A percentile compares a stretch with the other conserved stretches of the same genome.
Conservation (phyloP, 495 filamentous ascomycete genomes). For the Penicillium paxilli region DNA sequence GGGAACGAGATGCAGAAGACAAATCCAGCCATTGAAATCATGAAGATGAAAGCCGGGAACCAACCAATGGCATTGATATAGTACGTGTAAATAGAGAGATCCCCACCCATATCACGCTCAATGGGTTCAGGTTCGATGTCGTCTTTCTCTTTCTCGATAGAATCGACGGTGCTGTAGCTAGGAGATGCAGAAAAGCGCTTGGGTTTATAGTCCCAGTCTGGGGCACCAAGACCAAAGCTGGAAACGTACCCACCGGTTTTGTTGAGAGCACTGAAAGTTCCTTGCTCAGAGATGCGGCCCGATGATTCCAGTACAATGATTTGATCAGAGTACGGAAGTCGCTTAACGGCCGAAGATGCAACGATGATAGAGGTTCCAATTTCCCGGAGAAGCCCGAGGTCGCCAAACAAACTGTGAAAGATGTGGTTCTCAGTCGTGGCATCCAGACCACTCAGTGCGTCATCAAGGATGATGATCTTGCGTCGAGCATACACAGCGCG, state of each 20-base stretch:
- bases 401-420: conserved; percentile 56
- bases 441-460: conserved; percentile 63
- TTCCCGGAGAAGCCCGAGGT: conserved; percentile 52
- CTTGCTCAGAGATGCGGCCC: conserved; percentile 51
- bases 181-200: conserved; percentile 23
- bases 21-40: conserved; percentile 41
- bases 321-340: conserved; percentile 51
- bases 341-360: conserved; percentile 49
- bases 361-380: conserved; percentile 52
- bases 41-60: conserved; percentile 42
- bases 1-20: conserved; percentile 51
- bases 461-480: conserved; percentile 57
- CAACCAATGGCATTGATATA: conserved; percentile 56
- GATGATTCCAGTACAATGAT: conserved; percentile 50
- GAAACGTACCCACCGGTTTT: conserved; percentile 49
- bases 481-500: conserved; percentile 57
- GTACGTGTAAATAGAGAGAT: conserved; percentile 58
- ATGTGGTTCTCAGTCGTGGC: conserved; percentile 59
- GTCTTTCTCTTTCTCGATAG: conserved; percentile 24
- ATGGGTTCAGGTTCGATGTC: conserved; percentile 19
- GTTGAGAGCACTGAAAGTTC: conserved; percentile 46
- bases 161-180: conserved; percentile 18
- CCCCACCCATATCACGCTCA: conserved; percentile 45
- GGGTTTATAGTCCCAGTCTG: conserved; percentile 33
- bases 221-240: conserved; percentile 38